A percentile compares a stretch with the other conserved stretches of the same genome.
Evolutionary conservation across 805 yeast species (phyloP).

Genomic region (Zygosaccharomyces bisporus): DNA sequence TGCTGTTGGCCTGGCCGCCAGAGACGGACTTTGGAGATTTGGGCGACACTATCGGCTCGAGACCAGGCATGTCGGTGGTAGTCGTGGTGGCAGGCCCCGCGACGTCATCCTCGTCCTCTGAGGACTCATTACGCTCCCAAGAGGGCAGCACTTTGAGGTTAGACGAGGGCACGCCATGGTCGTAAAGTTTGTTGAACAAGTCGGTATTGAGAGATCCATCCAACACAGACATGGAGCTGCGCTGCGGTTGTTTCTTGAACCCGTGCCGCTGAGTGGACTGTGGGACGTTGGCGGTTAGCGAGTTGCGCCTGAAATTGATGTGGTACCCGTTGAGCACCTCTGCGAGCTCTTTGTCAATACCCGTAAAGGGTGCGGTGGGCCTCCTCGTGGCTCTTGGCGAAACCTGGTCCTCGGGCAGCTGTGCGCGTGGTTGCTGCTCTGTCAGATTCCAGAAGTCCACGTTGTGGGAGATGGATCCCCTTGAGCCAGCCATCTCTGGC

Average conservation of each 20-base stretch:
- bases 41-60: slow-evolving; percentile 14
- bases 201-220: slow-evolving; percentile 24
- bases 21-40: slow-evolving; percentile 15
- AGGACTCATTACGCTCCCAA: neutral
- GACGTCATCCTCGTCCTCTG: slow-evolving; percentile 1
- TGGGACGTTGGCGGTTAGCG: slow-evolving; percentile 5
- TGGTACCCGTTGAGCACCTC: slow-evolving; percentile 28
- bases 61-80: slow-evolving; percentile 3
- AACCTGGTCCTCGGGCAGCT: neutral
- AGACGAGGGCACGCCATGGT: slow-evolving; percentile 11
- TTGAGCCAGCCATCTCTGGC: slow-evolving; percentile 14
- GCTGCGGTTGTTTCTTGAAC: slow-evolving; percentile 25
- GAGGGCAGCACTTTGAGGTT: slow-evolving; percentile 13
- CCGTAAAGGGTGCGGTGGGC: slow-evolving; percentile 3
- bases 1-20: slow-evolving; percentile 4
- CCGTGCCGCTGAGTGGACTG: slow-evolving; percentile 18
- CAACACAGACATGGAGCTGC: slow-evolving; percentile 29
- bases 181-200: slow-evolving; percentile 24
- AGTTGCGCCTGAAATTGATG: slow-evolving; percentile 18
- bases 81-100: neutral
- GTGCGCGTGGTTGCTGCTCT: neutral
- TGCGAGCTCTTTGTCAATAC: slow-evolving; percentile 24
- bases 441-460: slow-evolving; percentile 31
- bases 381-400: neutral
- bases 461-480: slow-evolving; percentile 32